Percentiles rank a stretch among this genome's conserved stretches.
Conservation (phyloP, 2,329 filamentous ascomycete genomes). For the Pochonia chlamydosporia region DNA sequence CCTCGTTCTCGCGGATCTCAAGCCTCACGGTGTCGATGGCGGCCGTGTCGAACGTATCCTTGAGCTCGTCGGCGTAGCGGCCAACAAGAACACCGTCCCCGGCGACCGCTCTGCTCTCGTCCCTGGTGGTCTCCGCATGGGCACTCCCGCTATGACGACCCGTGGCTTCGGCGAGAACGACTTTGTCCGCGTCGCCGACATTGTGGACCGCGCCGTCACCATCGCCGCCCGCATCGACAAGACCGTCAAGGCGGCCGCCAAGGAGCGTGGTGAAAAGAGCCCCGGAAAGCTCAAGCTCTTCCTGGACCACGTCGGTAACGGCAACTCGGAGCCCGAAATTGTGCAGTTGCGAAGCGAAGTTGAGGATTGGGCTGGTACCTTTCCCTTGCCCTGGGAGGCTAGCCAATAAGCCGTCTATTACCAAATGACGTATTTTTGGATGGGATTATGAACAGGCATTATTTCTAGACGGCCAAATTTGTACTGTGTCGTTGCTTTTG, state of each 20-base stretch:
- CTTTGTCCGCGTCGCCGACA: conserved; percentile 79
- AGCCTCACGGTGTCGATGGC: conserved; percentile 81
- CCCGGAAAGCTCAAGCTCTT: conserved; percentile 61
- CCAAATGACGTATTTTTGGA: too few species aligned
- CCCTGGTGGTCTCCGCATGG: conserved; percentile 88
- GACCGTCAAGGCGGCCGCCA: conserved; percentile 61
- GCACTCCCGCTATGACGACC: conserved; percentile 95
- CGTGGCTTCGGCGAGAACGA: conserved; percentile 86
- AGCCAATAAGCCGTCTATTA: conserved; percentile 15
- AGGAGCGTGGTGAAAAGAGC: conserved; percentile 61
- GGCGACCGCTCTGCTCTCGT: conserved; percentile 91
- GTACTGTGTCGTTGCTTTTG: too few species aligned
- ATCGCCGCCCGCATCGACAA: conserved; percentile 74
- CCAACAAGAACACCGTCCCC: conserved; percentile 98
- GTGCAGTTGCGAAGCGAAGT: conserved; percentile 68
- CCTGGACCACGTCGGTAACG: conserved; percentile 61
- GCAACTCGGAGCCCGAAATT: conserved; percentile 64
- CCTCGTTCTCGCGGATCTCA: conserved; percentile 86
- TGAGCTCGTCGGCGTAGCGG: conserved; percentile 90
- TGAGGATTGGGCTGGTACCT: conserved; percentile 72
- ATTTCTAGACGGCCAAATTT: too few species aligned
- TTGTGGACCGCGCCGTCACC: conserved; percentile 76
- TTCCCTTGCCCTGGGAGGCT: conserved; percentile 62
- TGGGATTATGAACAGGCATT: neutral
- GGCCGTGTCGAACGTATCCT: conserved; percentile 84